Percentiles rank a stretch among this genome's conserved stretches.
Conservation (phyloP, 2,329 filamentous ascomycete genomes). For the Mycosphaerelloides madeirae region DNA sequence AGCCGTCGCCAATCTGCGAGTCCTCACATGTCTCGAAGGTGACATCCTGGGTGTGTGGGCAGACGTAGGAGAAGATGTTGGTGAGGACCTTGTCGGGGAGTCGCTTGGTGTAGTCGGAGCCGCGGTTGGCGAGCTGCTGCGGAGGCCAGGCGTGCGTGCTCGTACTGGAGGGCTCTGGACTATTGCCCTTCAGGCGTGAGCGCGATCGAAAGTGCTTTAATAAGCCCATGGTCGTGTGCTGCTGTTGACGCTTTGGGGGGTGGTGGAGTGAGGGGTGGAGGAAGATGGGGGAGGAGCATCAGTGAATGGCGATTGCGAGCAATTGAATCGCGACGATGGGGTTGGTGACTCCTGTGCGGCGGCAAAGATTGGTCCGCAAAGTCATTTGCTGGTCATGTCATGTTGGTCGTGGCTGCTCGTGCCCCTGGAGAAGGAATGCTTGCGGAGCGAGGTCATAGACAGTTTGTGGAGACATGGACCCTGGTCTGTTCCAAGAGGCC, state of each 20-base stretch:
- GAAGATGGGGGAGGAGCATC: no score
- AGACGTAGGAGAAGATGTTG: constrained; percentile 75
- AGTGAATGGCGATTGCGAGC: no score
- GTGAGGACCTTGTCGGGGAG: constrained; percentile 67
- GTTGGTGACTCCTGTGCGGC: no score
- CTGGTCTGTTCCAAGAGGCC: no score
- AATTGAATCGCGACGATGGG: no score
- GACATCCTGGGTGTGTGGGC: constrained; percentile 73
- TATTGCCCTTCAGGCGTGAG: constrained; percentile 39
- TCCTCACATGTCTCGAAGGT: constrained; percentile 79
- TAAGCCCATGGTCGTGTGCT: constrained; percentile 39
- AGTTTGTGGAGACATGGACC: no score
- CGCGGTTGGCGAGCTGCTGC: constrained; percentile 8
- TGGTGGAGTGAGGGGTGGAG: no score
- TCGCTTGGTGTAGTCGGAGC: constrained; percentile 39
- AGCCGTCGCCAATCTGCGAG: constrained; percentile 70
- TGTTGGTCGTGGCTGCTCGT: no score
- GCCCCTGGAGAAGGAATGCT: no score
- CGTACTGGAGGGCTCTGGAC: constrained; percentile 27
- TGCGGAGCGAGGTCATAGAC: no score
- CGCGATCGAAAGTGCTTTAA: constrained; percentile 46
- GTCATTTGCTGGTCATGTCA: no score
- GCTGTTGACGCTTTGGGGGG: neutral
- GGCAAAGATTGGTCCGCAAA: no score
- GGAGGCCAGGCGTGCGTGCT: constrained; percentile 18